A percentile compares a stretch with the other conserved stretches of the same genome.
Conservation (phyloP, 441 rosid species). For the Lepidium campestre region DNA sequence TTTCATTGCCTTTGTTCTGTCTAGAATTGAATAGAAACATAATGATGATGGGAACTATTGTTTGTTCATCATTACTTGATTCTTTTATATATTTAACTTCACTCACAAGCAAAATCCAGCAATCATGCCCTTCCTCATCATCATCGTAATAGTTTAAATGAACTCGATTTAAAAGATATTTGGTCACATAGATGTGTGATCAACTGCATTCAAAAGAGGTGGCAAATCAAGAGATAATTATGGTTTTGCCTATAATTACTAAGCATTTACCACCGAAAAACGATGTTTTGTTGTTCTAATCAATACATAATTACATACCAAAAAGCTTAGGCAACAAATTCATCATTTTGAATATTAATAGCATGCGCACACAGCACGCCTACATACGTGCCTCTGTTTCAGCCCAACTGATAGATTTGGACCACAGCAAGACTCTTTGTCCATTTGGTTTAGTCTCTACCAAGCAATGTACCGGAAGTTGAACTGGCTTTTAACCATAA, state of each 20-base stretch:
- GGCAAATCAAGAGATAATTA: background rate
- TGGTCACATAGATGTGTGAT: background rate
- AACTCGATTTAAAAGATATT: background rate
- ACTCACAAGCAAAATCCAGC: background rate
- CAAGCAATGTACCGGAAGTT: background rate
- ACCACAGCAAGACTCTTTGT: background rate
- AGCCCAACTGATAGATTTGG: background rate
- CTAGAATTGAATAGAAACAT: background rate
- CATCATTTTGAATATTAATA: background rate
- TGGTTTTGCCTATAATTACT: background rate
- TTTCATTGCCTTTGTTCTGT: no score
- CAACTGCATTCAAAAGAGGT: background rate
- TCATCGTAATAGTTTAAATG: background rate
- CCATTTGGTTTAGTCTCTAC: background rate
- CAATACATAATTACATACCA: background rate
- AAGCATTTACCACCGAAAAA: background rate
- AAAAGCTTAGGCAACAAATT: conserved; percentile 12
- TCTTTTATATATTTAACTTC: background rate
- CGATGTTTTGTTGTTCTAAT: background rate
- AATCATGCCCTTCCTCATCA: background rate
- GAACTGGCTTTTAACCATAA: background rate
- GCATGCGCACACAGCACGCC: conserved; percentile 20
- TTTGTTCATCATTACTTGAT: background rate
- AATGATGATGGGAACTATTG: background rate
- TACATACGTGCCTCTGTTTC: background rate